Percentiles rank a stretch among this genome's conserved stretches.
Conservation (phyloP, 2,329 filamentous ascomycete species). For the Chaetomiaceae sp. region DNA sequence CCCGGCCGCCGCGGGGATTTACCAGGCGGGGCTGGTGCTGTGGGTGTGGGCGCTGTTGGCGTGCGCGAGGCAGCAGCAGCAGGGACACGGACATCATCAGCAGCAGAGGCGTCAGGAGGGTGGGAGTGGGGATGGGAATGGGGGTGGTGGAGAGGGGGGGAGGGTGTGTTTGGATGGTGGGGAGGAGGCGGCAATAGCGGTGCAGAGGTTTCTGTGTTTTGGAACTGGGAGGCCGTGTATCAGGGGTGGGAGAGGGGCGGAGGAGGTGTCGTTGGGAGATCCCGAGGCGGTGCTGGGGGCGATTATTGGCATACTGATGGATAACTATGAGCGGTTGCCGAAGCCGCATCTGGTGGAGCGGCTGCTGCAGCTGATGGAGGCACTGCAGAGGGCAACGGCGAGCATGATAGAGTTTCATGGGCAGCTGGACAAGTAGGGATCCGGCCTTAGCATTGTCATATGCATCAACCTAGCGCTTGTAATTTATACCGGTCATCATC, state of each 20-base stretch:
- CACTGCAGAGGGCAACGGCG: neutral
- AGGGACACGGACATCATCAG: neutral
- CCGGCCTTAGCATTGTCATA: too few species aligned
- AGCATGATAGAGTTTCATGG: slow-evolving; percentile 5
- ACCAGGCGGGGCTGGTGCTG: slow-evolving; percentile 3
- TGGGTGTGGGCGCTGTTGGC: slow-evolving; percentile 1
- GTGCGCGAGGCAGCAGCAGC: too few species aligned
- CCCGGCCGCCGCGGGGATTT: neutral
- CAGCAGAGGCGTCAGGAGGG: too few species aligned
- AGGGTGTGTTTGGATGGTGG: slow-evolving; percentile 2
- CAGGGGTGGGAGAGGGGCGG: neutral
- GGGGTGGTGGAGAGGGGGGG: neutral
- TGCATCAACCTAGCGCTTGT: too few species aligned
- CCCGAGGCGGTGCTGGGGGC: neutral
- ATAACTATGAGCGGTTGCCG: neutral
- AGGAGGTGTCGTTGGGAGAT: neutral
- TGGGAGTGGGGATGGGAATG: too few species aligned
- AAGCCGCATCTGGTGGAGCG: slow-evolving; percentile 1
- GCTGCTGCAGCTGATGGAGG: slow-evolving; percentile 1
- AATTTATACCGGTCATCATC: too few species aligned
- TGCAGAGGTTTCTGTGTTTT: slow-evolving; percentile 1
- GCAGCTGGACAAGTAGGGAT: neutral
- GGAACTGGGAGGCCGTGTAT: neutral
- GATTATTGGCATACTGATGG: neutral
- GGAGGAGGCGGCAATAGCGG: neutral